Base-by-base conservation (phyloP, 805 yeast genomes). In the Saccharomycopsis oosterbeekiorum region DNA sequence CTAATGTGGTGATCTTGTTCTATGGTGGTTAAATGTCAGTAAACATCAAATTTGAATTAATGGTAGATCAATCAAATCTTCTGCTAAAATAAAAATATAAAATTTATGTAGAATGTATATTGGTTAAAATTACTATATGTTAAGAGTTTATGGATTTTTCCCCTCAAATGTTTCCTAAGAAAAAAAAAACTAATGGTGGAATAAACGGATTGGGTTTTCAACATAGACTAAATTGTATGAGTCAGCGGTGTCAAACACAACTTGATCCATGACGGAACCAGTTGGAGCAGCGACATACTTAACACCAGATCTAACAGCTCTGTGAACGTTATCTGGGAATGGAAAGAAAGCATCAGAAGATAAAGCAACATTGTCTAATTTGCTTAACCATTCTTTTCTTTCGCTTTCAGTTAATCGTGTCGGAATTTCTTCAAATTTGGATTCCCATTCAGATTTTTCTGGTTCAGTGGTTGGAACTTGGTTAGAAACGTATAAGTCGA, bases 271-370 rank as follows among this genome's bases (percentile, higher is more conserved):
- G 65, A 94, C 97, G 21, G 97, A 90, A 62, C 99, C 99, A 58
- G 96, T 84, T 62, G 99, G 96, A 59, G 99, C 99, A 70, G 97
- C 96, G 72, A 94, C 81, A 78, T 79, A 94, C 76, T 89, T 90
- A 69, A 92, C 99, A 74, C 99, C 99, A 19, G 96, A 87, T 80
- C 89, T 85, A 59, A 85, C 97, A 66, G 98, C 98, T 75, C 99
- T 85, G 84, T 93, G 91, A 68, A 94, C 97, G 73, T 94, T 94
- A 76, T 94, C 99, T 67, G 98, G 94, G 94, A 94, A 94, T 77
- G 99, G 99, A 96, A 94, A 94, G 84, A 94, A 94, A 36, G 99
- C 99, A 74, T 94, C 99, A 2, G 97, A 91, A 17, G 97, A 87
- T 68, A 92, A 80, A 12, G 98, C 91, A 61, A 94, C 99, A 69